Evolutionary conservation across 148 eudicot genomes (phyloP).

Genomic region (Rheum nobile): DNA sequence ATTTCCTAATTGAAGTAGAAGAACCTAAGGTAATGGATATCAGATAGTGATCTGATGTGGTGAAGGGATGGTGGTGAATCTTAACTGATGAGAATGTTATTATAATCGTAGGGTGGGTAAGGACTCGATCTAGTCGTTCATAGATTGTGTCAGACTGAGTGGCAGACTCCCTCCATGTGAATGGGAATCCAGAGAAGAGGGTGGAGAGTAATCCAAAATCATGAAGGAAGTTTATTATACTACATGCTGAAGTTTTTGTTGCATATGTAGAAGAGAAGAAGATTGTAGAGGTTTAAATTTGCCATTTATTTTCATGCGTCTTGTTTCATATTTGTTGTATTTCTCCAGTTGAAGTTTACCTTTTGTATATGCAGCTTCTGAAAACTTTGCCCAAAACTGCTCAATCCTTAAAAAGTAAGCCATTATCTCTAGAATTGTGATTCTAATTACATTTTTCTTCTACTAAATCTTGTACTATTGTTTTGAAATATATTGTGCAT

Average conservation of each 20-base stretch:
- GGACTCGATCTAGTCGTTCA: too few species aligned
- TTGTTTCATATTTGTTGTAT: background rate
- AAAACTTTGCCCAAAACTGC: conserved; percentile 56
- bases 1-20: too few species aligned
- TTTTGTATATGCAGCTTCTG: conserved; percentile 37
- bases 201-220: too few species aligned
- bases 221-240: conserved; percentile 73
- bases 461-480: background rate
- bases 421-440: conserved; percentile 2
- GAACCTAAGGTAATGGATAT: too few species aligned
- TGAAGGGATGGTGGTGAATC: too few species aligned
- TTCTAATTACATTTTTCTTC: background rate
- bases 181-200: too few species aligned
- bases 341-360: background rate
- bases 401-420: conserved; percentile 65
- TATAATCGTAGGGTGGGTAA: too few species aligned
- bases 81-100: too few species aligned
- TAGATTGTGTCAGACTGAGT: too few species aligned
- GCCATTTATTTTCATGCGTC: background rate
- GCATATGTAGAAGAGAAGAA: conserved; percentile 92
- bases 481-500: background rate
- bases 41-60: too few species aligned
- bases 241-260: conserved; percentile 74
- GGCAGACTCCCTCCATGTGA: too few species aligned
- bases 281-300: conserved; percentile 14